Conservation (phyloP, 768 basidiomycete genomes). For the Nevesoporus exiguus region DNA sequence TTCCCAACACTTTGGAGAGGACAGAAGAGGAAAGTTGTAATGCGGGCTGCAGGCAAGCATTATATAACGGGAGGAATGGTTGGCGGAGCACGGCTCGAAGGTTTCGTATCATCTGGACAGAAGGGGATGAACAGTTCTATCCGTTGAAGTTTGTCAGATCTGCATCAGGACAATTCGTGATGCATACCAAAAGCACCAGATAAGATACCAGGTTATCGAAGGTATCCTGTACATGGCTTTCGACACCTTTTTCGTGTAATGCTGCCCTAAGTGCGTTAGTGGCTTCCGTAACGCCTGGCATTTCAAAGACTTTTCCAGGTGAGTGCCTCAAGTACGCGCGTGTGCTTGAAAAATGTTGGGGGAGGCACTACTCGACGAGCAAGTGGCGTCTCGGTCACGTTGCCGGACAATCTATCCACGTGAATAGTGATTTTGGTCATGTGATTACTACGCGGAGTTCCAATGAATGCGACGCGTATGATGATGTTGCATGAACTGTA, state of each 20-base stretch:
- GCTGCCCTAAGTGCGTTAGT: conserved; percentile 32
- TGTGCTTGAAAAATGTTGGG: neutral
- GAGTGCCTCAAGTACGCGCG: neutral
- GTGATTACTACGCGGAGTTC: conserved; percentile 27
- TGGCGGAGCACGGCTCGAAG: conserved; percentile 41
- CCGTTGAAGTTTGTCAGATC: neutral
- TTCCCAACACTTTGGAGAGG: conserved; percentile 40
- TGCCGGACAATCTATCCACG: conserved; percentile 9
- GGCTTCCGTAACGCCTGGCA: conserved; percentile 29
- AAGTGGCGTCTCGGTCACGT: conserved; percentile 8
- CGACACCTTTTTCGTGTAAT: conserved; percentile 28
- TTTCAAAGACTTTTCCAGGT: neutral
- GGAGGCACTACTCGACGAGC: neutral
- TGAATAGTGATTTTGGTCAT: conserved; percentile 28
- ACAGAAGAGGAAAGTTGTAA: conserved; percentile 41
- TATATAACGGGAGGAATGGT: conserved; percentile 45
- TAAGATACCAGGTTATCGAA: conserved; percentile 42
- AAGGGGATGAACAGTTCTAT: conserved; percentile 40
- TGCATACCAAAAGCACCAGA: conserved; percentile 41
- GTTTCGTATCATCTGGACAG: conserved; percentile 36
- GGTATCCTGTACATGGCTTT: conserved; percentile 31
- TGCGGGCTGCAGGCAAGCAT: conserved; percentile 34
- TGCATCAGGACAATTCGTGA: neutral
- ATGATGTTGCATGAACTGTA: neutral
- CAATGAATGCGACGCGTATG: conserved; percentile 18